Evolutionary conservation across 495 filamentous ascomycete species (phyloP).

Genomic region (Aspergillus mulundensis): DNA sequence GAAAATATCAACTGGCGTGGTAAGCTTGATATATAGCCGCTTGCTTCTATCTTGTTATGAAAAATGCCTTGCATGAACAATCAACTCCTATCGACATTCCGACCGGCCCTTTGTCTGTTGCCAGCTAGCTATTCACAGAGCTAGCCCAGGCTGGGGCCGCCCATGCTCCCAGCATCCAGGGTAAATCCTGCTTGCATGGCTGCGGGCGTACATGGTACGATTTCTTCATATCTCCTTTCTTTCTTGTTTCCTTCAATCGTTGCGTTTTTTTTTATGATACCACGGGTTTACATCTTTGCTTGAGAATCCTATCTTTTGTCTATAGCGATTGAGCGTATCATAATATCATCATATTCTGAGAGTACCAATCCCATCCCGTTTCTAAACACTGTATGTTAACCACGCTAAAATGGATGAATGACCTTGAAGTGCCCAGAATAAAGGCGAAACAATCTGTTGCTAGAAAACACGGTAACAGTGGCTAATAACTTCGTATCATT

Average conservation of each 20-base stretch:
- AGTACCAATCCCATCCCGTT: neutral
- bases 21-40: constrained; percentile 26
- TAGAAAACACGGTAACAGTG: neutral
- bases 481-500: neutral
- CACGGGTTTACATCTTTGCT: constrained; percentile 25
- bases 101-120: neutral
- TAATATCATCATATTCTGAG: neutral
- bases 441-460: neutral
- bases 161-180: constrained; percentile 5
- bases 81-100: neutral
- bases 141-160: neutral
- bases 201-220: constrained; percentile 10
- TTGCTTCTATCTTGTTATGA: neutral
- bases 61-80: constrained; percentile 1
- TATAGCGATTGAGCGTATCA: constrained; percentile 4
- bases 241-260: neutral
- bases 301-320: neutral
- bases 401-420: neutral
- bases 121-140: neutral
- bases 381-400: neutral
- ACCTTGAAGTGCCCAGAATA: neutral
- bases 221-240: constrained; percentile 9
- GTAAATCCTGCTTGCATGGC: neutral
- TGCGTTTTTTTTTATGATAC: constrained; percentile 32
- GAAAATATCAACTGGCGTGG: constrained; percentile 42